These are phyloP conservation scores for Pyropia haitanensis DNA, from an alignment of 23 red algal species.

Conservation along the genomic window DNA sequence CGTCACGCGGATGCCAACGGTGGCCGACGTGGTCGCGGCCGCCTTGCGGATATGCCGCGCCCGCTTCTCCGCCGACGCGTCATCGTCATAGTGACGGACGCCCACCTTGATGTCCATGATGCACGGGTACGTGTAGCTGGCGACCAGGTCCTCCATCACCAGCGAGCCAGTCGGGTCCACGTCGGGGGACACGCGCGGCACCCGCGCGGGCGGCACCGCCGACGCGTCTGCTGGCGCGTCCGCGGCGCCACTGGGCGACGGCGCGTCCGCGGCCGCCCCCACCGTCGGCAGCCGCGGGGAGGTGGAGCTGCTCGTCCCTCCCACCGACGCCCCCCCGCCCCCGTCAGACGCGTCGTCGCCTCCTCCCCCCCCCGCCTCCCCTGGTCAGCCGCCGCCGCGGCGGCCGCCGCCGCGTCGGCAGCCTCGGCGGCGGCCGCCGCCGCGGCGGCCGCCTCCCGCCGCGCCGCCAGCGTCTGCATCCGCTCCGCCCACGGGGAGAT, in stretches of 20 bases:
- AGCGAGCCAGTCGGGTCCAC: not conserved
- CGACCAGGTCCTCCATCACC: constrained; percentile 57
- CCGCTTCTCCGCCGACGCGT: constrained; percentile 62
- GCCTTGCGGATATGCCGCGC: constrained; percentile 39
- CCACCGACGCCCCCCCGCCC: no score
- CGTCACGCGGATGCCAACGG: constrained; percentile 42
- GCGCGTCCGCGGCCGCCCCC: not conserved
- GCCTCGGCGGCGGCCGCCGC: no score
- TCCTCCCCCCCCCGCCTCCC: no score
- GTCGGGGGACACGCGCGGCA: not conserved
- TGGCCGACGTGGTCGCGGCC: constrained; percentile 34
- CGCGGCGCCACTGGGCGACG: no score
- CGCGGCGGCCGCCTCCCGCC: no score
- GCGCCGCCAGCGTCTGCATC: not conserved
- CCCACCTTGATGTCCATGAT: constrained; percentile 83
- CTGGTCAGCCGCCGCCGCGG: no score
- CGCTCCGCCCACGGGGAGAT: constrained; percentile 12
- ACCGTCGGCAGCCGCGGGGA: no score
- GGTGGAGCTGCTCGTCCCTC: no score
- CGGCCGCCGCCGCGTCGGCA: no score
- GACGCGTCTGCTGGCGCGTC: no score
- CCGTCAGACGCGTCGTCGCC: no score
- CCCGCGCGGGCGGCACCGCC: not conserved
- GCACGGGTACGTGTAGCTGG: constrained; percentile 44
- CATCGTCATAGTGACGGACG: constrained; percentile 77